A percentile compares a stretch with the other conserved stretches of the same genome.
Conservation (phyloP, 495 filamentous ascomycete genomes). For the Barbatosphaeria neglecta region DNA sequence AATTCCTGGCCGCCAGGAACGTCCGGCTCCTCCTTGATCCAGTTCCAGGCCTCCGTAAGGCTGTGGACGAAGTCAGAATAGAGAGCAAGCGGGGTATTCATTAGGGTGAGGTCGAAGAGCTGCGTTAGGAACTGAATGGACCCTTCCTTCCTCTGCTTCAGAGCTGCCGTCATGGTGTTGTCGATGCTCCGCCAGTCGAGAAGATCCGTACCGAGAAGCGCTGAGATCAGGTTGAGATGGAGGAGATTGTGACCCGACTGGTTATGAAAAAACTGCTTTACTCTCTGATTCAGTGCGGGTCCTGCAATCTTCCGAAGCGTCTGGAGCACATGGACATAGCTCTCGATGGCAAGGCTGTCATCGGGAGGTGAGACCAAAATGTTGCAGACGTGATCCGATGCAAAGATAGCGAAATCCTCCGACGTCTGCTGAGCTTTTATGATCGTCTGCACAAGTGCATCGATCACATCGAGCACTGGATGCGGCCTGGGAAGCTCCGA, state of each 20-base stretch:
- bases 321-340: slow-evolving; percentile 69
- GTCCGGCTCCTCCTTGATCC: slow-evolving; percentile 63
- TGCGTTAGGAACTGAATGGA: slow-evolving; percentile 66
- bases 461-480: slow-evolving; percentile 51
- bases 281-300: slow-evolving; percentile 58
- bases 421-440: slow-evolving; percentile 44
- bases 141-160: slow-evolving; percentile 52
- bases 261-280: slow-evolving; percentile 53
- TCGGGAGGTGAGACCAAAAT: slow-evolving; percentile 46
- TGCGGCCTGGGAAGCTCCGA: slow-evolving; percentile 55
- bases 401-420: slow-evolving; percentile 56
- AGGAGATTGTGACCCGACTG: slow-evolving; percentile 66
- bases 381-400: slow-evolving; percentile 59
- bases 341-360: slow-evolving; percentile 61
- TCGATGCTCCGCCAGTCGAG: slow-evolving; percentile 77
- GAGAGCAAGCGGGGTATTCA: slow-evolving; percentile 61
- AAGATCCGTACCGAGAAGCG: slow-evolving; percentile 58
- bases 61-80: slow-evolving; percentile 79
- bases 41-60: slow-evolving; percentile 67
- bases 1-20: slow-evolving; percentile 54
- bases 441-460: slow-evolving; percentile 39
- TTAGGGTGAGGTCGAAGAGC: slow-evolving; percentile 63
- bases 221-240: slow-evolving; percentile 62
- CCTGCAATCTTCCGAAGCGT: slow-evolving; percentile 65
- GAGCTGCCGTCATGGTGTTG: slow-evolving; percentile 55